A percentile compares a stretch with the other conserved stretches of the same genome.
phyloP scores from a whole-genome alignment of 495 filamentous ascomycete genomes.

The Aspergillus taichungensis region DNA sequence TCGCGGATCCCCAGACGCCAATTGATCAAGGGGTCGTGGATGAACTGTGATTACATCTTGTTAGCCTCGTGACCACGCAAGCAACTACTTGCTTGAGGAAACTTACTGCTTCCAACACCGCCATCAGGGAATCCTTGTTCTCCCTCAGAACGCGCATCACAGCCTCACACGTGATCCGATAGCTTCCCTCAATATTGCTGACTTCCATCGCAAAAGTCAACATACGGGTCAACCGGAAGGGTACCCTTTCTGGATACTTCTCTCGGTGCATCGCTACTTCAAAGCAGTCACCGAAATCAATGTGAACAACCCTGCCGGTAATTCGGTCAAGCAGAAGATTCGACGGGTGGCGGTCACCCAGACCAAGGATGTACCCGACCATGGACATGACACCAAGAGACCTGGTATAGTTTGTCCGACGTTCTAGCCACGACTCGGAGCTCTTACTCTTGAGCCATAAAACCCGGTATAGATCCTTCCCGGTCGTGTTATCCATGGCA shows the following conservation, averaged over 20 bases:
- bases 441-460: conserved; percentile 98
- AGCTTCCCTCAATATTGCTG: conserved; percentile 97
- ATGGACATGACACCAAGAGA: conserved; percentile 99
- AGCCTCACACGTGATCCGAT: conserved; percentile 92
- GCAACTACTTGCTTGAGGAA: neutral
- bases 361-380: conserved; percentile 96
- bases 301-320: conserved; percentile 93
- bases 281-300: conserved; percentile 99
- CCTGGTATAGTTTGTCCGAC: conserved; percentile 94
- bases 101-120: conserved; percentile 92
- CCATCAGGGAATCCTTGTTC: conserved; percentile 98
- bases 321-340: conserved; percentile 95
- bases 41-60: conserved; percentile 55
- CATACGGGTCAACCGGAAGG: conserved; percentile 96
- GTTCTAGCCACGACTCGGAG: conserved; percentile 94
- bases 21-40: conserved; percentile 94
- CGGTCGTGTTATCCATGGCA: conserved; percentile 96
- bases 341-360: conserved; percentile 93
- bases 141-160: conserved; percentile 95
- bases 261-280: conserved; percentile 99
- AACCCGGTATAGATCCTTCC: conserved; percentile 95
- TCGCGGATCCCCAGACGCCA: conserved; percentile 89
- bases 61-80: conserved; percentile 5
- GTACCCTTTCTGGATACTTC: conserved; percentile 95
- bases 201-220: conserved; percentile 99